Conservation (phyloP, 768 basidiomycete species). For the Clathrus columnatus region DNA sequence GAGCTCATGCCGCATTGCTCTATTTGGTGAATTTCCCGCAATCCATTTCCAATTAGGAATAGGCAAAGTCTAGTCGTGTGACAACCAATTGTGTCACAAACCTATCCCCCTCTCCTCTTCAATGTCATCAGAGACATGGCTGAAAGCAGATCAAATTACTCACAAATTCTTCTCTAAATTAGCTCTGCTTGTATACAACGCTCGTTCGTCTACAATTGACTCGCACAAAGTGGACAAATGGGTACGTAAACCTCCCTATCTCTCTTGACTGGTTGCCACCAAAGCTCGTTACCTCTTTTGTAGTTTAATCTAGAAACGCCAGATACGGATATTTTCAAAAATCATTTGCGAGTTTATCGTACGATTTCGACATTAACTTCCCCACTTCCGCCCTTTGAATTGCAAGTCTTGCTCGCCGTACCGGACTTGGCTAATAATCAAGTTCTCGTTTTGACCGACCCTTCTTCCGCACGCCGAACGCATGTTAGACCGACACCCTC, state of each 20-base stretch:
- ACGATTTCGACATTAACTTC: slow-evolving; percentile 37
- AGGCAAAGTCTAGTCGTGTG: neutral
- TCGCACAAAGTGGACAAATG: slow-evolving; percentile 66
- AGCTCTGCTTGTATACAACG: slow-evolving; percentile 63
- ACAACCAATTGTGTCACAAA: slow-evolving; percentile 1
- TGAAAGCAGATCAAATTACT: slow-evolving; percentile 80
- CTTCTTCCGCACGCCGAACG: slow-evolving; percentile 44
- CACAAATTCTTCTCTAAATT: slow-evolving; percentile 79
- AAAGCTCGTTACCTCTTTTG: slow-evolving; percentile 1
- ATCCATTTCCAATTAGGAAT: neutral
- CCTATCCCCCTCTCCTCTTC: neutral
- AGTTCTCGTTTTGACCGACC: slow-evolving; percentile 58
- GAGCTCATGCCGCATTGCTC: too few relatives aligned
- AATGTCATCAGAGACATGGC: slow-evolving; percentile 19
- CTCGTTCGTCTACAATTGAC: slow-evolving; percentile 43
- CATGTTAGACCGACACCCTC: slow-evolving; percentile 62
- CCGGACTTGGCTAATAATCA: slow-evolving; percentile 64
- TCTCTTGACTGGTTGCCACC: neutral
- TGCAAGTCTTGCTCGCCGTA: slow-evolving; percentile 62
- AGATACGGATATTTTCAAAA: slow-evolving; percentile 59
- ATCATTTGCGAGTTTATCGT: slow-evolving; percentile 52
- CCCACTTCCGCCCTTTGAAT: slow-evolving; percentile 42
- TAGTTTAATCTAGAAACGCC: slow-evolving; percentile 81
- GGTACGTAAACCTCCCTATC: slow-evolving; percentile 37
- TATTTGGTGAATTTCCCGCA: too few relatives aligned